A percentile compares a stretch with the other conserved stretches of the same genome.
Conservation (phyloP, 257 asterid species). For the Solanum boliviense region DNA sequence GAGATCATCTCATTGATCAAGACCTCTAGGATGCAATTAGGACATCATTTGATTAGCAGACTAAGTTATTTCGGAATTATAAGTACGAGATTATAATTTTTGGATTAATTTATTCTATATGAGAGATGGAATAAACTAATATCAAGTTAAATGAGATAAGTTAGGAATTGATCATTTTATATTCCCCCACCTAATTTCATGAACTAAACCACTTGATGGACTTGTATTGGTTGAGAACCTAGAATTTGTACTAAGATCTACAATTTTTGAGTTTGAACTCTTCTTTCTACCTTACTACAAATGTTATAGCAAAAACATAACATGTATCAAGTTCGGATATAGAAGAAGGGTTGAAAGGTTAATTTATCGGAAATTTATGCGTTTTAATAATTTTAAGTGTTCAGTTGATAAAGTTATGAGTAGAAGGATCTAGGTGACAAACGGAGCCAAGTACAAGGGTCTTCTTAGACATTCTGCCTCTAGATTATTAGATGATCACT, state of each 20-base stretch:
- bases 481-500: not conserved
- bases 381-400: too few species aligned
- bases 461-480: rapidly evolving
- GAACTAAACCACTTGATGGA: not conserved
- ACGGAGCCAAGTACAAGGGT: rapidly evolving
- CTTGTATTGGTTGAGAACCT: not conserved
- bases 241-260: not conserved
- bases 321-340: not conserved
- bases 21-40: not conserved
- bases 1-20: not conserved
- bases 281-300: not conserved
- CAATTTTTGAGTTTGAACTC: not conserved
- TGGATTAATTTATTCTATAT: rapidly evolving
- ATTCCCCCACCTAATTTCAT: not conserved
- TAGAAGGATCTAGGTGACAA: too few species aligned
- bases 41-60: not conserved
- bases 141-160: not conserved
- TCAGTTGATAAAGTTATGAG: too few species aligned
- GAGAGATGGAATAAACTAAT: too few species aligned
- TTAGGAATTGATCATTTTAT: too few species aligned
- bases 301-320: not conserved
- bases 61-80: too few species aligned
- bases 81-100: not conserved
- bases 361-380: too few species aligned
- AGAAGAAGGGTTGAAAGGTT: not conserved